phyloP scores from a whole-genome alignment of 2,329 filamentous ascomycete species.

The Pseudogymnoascus sp. region DNA sequence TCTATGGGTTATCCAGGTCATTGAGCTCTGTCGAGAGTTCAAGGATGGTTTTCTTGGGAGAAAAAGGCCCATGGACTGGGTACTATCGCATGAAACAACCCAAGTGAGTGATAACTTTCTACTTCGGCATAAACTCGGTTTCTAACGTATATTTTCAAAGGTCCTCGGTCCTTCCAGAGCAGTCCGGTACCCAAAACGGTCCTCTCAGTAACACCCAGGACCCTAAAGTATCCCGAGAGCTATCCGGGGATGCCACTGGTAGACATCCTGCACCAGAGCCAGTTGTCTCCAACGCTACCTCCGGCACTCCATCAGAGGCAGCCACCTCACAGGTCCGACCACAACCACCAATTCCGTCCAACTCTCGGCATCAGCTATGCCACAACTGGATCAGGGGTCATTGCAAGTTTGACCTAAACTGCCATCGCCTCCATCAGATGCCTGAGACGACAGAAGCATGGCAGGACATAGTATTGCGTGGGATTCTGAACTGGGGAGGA shows the following conservation, averaged over 20 bases:
- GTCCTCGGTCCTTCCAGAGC: not conserved
- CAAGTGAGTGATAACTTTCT: not conserved
- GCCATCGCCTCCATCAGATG: slow-evolving; percentile 3
- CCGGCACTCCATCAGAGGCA: not conserved
- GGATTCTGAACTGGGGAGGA: not conserved
- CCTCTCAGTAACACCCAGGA: not conserved
- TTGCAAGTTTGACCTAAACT: not conserved
- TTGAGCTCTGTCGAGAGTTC: slow-evolving; percentile 29
- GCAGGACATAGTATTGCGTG: not conserved
- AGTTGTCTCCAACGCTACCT: not conserved
- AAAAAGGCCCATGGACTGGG: slow-evolving; percentile 33
- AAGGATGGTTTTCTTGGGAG: slow-evolving; percentile 22
- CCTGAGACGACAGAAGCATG: not conserved
- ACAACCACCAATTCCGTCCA: too few species aligned
- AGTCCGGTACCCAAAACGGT: not conserved
- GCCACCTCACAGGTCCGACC: not conserved
- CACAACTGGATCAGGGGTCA: not conserved
- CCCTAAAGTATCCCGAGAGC: not conserved
- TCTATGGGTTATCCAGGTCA: slow-evolving; percentile 33
- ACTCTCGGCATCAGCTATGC: not conserved
- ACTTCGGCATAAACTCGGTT: not conserved
- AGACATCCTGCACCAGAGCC: not conserved
- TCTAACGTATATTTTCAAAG: not conserved
- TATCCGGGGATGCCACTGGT: not conserved
- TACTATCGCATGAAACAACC: slow-evolving; percentile 16